Evolutionary conservation across 768 basidiomycete species (phyloP).

Genomic region (Suillus placidus): DNA sequence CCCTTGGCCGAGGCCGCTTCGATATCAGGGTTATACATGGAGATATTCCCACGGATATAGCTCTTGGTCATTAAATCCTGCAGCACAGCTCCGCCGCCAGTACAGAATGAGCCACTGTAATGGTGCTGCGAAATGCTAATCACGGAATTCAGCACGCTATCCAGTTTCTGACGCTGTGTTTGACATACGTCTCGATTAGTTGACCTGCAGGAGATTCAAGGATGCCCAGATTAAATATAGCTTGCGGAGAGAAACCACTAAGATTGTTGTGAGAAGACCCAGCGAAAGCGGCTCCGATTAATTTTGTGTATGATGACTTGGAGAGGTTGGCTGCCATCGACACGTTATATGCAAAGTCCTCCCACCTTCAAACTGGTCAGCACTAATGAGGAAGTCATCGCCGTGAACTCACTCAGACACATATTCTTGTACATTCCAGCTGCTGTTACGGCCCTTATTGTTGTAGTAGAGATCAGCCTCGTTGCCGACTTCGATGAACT

Average conservation of each 20-base stretch:
- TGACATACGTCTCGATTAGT: slow-evolving; percentile 54
- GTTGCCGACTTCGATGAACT: slow-evolving; percentile 65
- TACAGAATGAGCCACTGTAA: slow-evolving; percentile 64
- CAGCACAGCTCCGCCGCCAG: slow-evolving; percentile 53
- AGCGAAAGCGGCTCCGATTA: slow-evolving; percentile 55
- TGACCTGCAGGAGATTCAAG: slow-evolving; percentile 49
- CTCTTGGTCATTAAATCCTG: slow-evolving; percentile 69
- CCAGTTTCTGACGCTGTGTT: slow-evolving; percentile 39
- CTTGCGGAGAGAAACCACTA: slow-evolving; percentile 61
- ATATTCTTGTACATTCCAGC: slow-evolving; percentile 48
- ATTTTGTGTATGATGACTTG: slow-evolving; percentile 41
- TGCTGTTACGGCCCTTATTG: slow-evolving; percentile 44
- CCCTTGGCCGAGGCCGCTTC: slow-evolving; percentile 46
- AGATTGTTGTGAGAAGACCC: slow-evolving; percentile 45
- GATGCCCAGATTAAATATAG: slow-evolving; percentile 55
- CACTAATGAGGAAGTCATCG: background rate
- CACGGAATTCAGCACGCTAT: slow-evolving; percentile 6
- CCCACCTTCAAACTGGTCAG: slow-evolving; percentile 48
- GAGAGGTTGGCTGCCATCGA: slow-evolving; percentile 43
- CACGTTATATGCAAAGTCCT: slow-evolving; percentile 51
- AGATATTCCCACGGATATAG: slow-evolving; percentile 58
- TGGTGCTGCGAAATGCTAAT: slow-evolving; percentile 43
- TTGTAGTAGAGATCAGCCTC: slow-evolving; percentile 58
- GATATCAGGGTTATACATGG: slow-evolving; percentile 55
- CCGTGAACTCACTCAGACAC: slow-evolving; percentile 47